phyloP scores from a whole-genome alignment of 495 filamentous ascomycete genomes.

The Thermochaetoides thermophila region DNA sequence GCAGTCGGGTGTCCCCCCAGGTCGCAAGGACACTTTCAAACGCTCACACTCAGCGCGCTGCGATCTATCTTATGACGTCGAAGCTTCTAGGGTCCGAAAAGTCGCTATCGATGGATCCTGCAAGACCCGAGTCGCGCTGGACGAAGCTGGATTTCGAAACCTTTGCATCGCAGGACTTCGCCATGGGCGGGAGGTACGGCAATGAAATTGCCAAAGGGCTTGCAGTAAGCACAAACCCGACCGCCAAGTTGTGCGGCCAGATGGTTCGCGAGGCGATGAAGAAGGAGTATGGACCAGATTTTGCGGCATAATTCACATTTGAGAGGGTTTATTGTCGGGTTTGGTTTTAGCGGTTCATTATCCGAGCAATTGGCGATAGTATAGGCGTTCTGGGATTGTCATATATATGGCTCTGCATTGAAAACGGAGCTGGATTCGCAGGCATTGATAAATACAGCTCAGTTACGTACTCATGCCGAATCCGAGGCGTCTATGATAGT shows the following conservation, averaged over 20 bases:
- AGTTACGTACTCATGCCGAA: conserved; percentile 11
- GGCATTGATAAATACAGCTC: no score
- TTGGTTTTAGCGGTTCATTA: no score
- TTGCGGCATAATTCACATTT: conserved; percentile 18
- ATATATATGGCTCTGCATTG: no score
- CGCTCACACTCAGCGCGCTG: conserved; percentile 64
- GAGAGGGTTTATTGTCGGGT: no score
- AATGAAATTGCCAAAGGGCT: conserved; percentile 62
- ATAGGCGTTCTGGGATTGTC: no score
- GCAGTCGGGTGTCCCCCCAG: conserved; percentile 37
- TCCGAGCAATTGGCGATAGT: no score
- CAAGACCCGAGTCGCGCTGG: conserved; percentile 27
- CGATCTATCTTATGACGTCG: conserved; percentile 49
- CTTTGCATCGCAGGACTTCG: conserved; percentile 59
- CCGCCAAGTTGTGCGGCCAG: conserved; percentile 74
- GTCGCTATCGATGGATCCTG: conserved; percentile 14
- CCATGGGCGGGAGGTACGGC: conserved; percentile 59
- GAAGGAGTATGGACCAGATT: conserved; percentile 46
- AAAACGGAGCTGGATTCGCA: no score
- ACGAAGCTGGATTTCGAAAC: conserved; percentile 47
- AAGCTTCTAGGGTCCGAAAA: conserved; percentile 24
- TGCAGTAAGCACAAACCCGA: conserved; percentile 71
- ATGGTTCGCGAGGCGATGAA: conserved; percentile 79
- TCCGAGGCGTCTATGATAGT: conserved; percentile 18
- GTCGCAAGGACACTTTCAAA: conserved; percentile 50